Evolutionary conservation across 2,329 filamentous ascomycete genomes (phyloP).

Genomic region (Lachnellula suecica): DNA sequence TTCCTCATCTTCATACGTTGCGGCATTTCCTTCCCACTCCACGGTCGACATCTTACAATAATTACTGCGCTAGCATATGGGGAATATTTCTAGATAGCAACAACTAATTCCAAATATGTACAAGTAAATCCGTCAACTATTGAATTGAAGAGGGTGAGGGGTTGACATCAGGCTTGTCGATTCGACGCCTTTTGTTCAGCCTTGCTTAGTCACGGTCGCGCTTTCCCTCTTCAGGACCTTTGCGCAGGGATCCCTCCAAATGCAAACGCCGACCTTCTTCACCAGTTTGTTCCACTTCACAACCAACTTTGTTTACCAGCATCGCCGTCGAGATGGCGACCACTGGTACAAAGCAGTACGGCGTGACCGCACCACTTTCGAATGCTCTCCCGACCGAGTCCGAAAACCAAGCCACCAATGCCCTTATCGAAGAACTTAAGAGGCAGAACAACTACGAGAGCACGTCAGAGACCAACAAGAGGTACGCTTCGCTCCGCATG

Average conservation of each 20-base stretch:
- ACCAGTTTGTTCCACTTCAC: neutral
- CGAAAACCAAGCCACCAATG: conserved; percentile 75
- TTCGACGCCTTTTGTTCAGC: too few species aligned
- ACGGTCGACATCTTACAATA: conserved; percentile 8
- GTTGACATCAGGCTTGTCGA: too few species aligned
- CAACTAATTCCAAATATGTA: too few species aligned
- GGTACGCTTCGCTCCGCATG: conserved; percentile 47
- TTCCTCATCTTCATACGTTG: conserved; percentile 59
- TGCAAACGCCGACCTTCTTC: neutral
- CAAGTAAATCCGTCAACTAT: too few species aligned
- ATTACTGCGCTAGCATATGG: neutral
- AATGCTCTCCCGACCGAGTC: conserved; percentile 70
- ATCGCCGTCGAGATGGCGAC: conserved; percentile 26
- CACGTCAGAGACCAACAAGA: conserved; percentile 76
- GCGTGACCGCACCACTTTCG: conserved; percentile 84
- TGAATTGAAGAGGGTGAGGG: neutral
- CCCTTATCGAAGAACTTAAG: conserved; percentile 81
- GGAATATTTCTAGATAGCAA: too few species aligned
- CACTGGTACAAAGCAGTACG: conserved; percentile 37
- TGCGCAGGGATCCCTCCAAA: too few species aligned
- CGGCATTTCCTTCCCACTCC: conserved; percentile 50
- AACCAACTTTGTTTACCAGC: neutral
- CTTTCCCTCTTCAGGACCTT: too few species aligned
- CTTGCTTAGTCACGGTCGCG: neutral
- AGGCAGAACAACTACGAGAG: conserved; percentile 90